A percentile compares a stretch with the other conserved stretches of the same genome.
Conservation (phyloP, 1,139 yeast genomes). For the Lodderomyces metapsilosis region DNA sequence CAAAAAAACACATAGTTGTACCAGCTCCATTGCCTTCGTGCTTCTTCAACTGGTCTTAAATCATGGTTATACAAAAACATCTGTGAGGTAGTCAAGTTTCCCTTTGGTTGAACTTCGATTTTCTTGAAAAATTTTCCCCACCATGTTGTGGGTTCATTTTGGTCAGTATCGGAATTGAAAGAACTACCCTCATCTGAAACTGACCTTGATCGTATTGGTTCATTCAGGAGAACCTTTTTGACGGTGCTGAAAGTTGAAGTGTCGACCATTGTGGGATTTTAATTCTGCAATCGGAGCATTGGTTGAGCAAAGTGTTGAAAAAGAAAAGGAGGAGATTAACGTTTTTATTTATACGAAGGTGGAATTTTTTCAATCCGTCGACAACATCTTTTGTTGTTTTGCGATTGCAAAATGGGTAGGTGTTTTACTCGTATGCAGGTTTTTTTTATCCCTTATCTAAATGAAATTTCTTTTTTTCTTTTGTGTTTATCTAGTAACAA, state of each 20-base stretch:
- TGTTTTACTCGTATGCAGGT: no score
- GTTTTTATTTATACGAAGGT: not conserved
- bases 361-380: no score
- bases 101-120: constrained; percentile 22
- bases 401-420: no score
- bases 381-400: no score
- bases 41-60: constrained; percentile 70
- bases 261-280: not conserved
- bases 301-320: no score
- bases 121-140: constrained; percentile 11
- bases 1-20: constrained; percentile 74
- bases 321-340: not conserved
- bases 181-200: constrained; percentile 4
- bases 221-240: constrained; percentile 1
- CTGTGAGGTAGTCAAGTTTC: constrained; percentile 41
- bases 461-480: no score
- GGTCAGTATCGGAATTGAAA: not conserved
- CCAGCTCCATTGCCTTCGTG: constrained; percentile 78
- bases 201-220: not conserved
- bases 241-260: not conserved
- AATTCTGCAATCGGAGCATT: no score
- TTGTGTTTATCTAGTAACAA: no score
- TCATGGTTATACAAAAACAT: constrained; percentile 70
- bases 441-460: no score
- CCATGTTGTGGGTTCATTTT: constrained; percentile 6